phyloP scores from a whole-genome alignment of 768 basidiomycete genomes.

The Paxillus ammoniavirescens region DNA sequence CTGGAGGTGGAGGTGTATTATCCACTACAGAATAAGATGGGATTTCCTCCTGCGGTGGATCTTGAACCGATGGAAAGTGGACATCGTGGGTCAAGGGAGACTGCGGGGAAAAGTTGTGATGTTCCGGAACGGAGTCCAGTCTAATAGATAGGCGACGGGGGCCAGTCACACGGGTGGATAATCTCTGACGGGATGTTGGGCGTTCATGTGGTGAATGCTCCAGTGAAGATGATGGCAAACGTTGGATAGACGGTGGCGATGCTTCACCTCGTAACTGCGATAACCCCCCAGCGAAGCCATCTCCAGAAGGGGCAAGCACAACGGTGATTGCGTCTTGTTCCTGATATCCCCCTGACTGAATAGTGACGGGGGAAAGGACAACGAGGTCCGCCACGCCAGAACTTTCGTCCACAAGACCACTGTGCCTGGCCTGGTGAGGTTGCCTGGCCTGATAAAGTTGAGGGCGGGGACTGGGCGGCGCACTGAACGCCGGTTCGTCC shows the following conservation, averaged over 20 bases:
- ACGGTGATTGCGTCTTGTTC: not conserved
- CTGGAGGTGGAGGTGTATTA: not conserved
- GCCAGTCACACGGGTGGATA: not conserved
- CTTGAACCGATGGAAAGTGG: not conserved
- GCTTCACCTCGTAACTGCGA: not conserved
- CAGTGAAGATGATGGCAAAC: not conserved
- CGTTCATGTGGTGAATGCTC: not conserved
- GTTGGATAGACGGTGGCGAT: not conserved
- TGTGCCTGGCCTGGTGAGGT: not conserved
- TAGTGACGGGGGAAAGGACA: not conserved
- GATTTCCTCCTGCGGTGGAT: not conserved
- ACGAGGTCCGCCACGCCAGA: not conserved
- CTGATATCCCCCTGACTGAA: not conserved
- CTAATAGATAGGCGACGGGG: not conserved
- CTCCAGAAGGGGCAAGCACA: not conserved
- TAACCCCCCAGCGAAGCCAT: not conserved
- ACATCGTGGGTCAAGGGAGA: not conserved
- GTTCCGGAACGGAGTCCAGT: not conserved
- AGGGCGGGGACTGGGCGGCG: not conserved
- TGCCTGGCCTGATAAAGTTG: not conserved
- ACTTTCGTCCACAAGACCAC: not conserved
- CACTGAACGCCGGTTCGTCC: not conserved
- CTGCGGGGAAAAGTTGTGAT: not conserved
- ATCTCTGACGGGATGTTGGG: not conserved
- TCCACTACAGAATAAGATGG: constrained; percentile 1